Base-by-base conservation (phyloP, 441 rosid species). In the Pelargonium citronellum region DNA sequence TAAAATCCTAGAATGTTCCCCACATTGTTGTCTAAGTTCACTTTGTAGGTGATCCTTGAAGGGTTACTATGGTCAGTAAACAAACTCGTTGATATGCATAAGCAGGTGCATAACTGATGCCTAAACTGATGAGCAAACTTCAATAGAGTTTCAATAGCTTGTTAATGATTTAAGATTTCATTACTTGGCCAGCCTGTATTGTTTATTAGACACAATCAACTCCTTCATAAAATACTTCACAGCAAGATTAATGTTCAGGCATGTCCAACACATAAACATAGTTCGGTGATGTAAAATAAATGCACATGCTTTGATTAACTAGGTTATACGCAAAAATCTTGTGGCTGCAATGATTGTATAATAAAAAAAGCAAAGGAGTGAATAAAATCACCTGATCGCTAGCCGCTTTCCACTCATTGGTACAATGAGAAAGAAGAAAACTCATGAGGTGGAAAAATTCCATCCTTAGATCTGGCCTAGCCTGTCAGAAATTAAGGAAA, bases 381-480 rank as follows among this genome's bases (percentile, higher is more conserved):
- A 16, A 73, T 3, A 67, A 68, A 41, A 44, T 71, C 77, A 87
- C 96, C 92, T 81, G 88, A 77, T 89, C 96, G 58, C 57, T 78
- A 66, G 87, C 85, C 61, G 73, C 80, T 79, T 84, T 87, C 92
- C 96, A 89, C 75, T 86, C 87, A 91, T 79, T 75, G 49, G 84
- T 79, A 84, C 96, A 87, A 78, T 87, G 86, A 77, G 96, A 87
- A 63, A 87, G 91, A 71, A 87, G 87, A 77, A 90, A 90, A 77
- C 91, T 84, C 87, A 82, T 86, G 77, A 90, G 75, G 77, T 87
- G 96, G 74, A 90, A 90, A 75, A 87, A 80, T 79, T 90, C 96
- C 96, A 85, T 86, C 77, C 81, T 90, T 79, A 86, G 79, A 75
- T 88, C 96, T 7, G 87, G 86, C 87, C 86, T 85, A 46, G 91